phyloP scores from a whole-genome alignment of 192 early-diverging fungal genomes.

The Bifiguratus adelaidae region DNA sequence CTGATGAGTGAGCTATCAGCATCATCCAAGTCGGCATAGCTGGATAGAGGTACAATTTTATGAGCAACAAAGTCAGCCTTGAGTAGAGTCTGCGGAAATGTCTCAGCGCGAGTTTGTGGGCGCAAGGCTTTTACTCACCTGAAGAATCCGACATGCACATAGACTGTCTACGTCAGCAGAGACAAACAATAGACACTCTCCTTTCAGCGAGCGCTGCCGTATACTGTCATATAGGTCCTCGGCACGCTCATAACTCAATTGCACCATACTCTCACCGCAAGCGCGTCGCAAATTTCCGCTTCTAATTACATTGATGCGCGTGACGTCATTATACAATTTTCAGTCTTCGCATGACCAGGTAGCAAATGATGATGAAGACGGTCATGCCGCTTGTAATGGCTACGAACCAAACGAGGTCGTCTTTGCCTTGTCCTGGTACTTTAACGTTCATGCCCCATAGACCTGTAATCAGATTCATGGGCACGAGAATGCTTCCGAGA shows the following conservation, averaged over 20 bases:
- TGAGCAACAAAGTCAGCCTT: conserved; percentile 74
- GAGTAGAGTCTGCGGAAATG: conserved; percentile 41
- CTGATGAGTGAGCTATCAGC: conserved; percentile 41
- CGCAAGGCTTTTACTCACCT: conserved; percentile 24
- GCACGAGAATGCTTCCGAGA: conserved; percentile 36
- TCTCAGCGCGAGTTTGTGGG: background rate
- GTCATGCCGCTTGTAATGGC: too few relatives aligned
- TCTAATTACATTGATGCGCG: too few relatives aligned
- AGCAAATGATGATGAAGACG: too few relatives aligned
- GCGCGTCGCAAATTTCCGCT: too few relatives aligned
- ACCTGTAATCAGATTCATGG: conserved; percentile 52
- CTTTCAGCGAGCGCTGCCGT: conserved; percentile 18
- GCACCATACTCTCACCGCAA: too few relatives aligned
- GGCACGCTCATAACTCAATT: conserved; percentile 30
- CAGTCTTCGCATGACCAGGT: too few relatives aligned
- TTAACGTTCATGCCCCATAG: conserved; percentile 56
- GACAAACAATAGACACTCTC: conserved; percentile 61
- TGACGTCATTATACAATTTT: too few relatives aligned
- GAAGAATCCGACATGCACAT: conserved; percentile 71
- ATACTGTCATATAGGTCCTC: conserved; percentile 45
- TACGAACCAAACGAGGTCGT: too few relatives aligned
- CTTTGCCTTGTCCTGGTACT: conserved; percentile 41
- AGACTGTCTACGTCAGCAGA: conserved; percentile 70
- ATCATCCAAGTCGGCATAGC: conserved; percentile 46
- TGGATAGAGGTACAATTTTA: conserved; percentile 69